Conservation (phyloP, 1,284 basidiomycete genomes). For the Clitocybe nebularis region DNA sequence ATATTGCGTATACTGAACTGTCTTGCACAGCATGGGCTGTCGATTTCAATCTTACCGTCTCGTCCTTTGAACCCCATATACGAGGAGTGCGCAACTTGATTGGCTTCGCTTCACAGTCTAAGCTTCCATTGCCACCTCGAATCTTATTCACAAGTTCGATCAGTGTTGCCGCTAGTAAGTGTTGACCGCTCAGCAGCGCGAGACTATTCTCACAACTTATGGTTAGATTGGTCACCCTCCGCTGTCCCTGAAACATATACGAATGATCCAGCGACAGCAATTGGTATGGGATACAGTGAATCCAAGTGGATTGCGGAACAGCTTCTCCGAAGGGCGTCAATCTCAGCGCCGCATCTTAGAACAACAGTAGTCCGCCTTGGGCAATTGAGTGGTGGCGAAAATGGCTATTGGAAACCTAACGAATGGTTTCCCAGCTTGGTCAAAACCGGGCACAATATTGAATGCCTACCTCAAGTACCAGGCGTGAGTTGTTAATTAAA, state of each 20-base stretch:
- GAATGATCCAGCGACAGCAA: slow-evolving; percentile 21
- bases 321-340: slow-evolving; percentile 21
- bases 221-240: slow-evolving; percentile 13
- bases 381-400: slow-evolving; percentile 36
- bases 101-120: slow-evolving; percentile 30
- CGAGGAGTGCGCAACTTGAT: slow-evolving; percentile 30
- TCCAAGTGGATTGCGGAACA: slow-evolving; percentile 38
- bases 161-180: slow-evolving; percentile 14
- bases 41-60: slow-evolving; percentile 33
- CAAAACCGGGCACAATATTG: slow-evolving; percentile 29
- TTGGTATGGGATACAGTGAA: slow-evolving; percentile 34
- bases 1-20: not conserved
- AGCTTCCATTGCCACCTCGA: slow-evolving; percentile 7
- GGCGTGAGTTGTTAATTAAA: slow-evolving; percentile 5
- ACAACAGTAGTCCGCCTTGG: slow-evolving; percentile 36
- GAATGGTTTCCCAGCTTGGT: slow-evolving; percentile 45
- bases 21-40: slow-evolving; percentile 33
- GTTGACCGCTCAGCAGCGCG: not conserved
- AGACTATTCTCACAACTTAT: slow-evolving; percentile 3
- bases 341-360: too few relatives aligned
- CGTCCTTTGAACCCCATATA: slow-evolving; percentile 32
- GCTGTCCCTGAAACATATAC: slow-evolving; percentile 20
- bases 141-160: slow-evolving; percentile 17
- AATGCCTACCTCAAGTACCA: slow-evolving; percentile 42
- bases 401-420: slow-evolving; percentile 38